A percentile compares a stretch with the other conserved stretches of the same genome.
phyloP scores from a whole-genome alignment of 345 rosid species.

The Rubroshorea leprosula region DNA sequence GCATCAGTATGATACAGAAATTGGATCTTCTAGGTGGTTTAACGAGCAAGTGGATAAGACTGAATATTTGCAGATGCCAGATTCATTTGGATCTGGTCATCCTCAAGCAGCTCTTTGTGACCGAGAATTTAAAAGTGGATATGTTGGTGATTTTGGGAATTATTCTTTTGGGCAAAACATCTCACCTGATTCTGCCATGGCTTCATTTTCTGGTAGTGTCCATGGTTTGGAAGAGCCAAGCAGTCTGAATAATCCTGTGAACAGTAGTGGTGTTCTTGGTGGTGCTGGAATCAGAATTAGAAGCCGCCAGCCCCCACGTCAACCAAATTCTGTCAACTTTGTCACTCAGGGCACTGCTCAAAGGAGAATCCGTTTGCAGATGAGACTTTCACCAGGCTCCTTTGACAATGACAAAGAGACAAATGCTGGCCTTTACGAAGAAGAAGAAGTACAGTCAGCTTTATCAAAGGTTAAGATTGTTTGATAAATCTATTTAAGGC shows the following conservation, averaged over 20 bases:
- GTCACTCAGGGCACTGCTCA: constrained; percentile 53
- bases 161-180: constrained; percentile 28
- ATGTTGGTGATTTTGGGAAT: constrained; percentile 14
- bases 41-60: too few species aligned
- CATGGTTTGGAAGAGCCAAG: constrained; percentile 29
- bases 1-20: constrained; percentile 20
- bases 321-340: constrained; percentile 19
- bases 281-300: constrained; percentile 57
- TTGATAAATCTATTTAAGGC: neutral
- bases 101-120: constrained; percentile 25
- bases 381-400: neutral
- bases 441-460: constrained; percentile 26
- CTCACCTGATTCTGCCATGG: constrained; percentile 28
- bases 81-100: too few species aligned
- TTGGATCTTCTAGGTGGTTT: constrained; percentile 24
- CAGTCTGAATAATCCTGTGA: constrained; percentile 26
- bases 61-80: too few species aligned
- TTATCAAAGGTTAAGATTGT: constrained; percentile 37
- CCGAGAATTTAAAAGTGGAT: constrained; percentile 19
- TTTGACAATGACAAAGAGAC: constrained; percentile 2
- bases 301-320: constrained; percentile 35
- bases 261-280: constrained; percentile 18
- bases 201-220: constrained; percentile 27
- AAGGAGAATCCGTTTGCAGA: constrained; percentile 57
- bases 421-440: constrained; percentile 2